Evolutionary conservation across 2,329 filamentous ascomycete species (phyloP).

Genomic region (Phaeosphaeria sp.): DNA sequence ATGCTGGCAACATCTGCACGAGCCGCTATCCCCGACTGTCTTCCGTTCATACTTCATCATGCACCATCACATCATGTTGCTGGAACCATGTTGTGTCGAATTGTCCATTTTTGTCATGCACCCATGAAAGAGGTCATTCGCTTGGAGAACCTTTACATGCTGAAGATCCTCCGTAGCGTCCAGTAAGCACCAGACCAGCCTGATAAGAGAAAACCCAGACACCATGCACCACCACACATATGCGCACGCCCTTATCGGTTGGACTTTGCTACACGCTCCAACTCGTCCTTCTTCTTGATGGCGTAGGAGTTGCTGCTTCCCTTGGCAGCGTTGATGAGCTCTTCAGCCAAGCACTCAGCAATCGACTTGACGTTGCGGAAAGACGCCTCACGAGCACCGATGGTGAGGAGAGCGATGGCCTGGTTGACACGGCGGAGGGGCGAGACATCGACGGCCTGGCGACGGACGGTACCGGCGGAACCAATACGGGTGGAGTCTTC

Average conservation of each 20-base stretch:
- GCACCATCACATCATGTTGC: constrained; percentile 14
- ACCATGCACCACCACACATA: constrained; percentile 34
- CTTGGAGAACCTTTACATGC: constrained; percentile 48
- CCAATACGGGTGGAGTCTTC: constrained; percentile 99
- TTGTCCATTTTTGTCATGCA: constrained; percentile 49
- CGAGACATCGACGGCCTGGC: constrained; percentile 99
- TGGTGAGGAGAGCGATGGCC: constrained; percentile 98
- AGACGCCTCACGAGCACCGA: constrained; percentile 95
- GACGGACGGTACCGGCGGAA: constrained; percentile 98
- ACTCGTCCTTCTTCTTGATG: constrained; percentile 99
- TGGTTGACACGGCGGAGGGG: constrained; percentile 99
- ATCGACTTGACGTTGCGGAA: constrained; percentile 99
- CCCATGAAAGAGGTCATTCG: constrained; percentile 49
- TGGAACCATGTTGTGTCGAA: constrained; percentile 34
- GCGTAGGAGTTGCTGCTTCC: constrained; percentile 99
- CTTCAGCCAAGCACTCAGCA: constrained; percentile 98
- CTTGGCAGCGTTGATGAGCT: constrained; percentile 99
- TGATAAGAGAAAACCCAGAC: constrained; percentile 43
- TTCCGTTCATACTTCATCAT: constrained; percentile 6
- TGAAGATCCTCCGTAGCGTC: constrained; percentile 42
- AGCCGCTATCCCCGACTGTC: background rate
- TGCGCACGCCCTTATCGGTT: constrained; percentile 82
- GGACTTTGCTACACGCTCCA: constrained; percentile 99
- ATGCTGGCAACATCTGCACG: background rate
- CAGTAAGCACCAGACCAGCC: constrained; percentile 39